Evolutionary conservation across 306 rosid species (phyloP), one percentile per base, ranked within the genome.

Genomic region (Lathyrus aphaca): DNA sequence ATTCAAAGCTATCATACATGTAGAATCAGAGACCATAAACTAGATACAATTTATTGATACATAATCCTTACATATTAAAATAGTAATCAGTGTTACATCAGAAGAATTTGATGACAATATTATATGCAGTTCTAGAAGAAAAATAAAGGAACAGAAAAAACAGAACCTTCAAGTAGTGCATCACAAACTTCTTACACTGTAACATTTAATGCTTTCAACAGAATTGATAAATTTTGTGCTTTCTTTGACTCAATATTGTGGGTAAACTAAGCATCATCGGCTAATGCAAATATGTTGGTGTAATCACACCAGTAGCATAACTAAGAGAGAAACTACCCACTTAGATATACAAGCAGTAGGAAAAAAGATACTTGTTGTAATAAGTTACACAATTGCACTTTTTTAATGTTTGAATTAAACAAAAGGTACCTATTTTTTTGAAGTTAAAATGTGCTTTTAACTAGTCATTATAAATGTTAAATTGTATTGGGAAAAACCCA

Each of bases 131-230:
- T n/a, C n/a, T n/a, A n/a, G n/a, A n/a, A n/a, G n/a, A n/a, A n/a
- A n/a, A n/a, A n/a, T n/a, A n/a, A n/a, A 46, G 51, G 61, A 19
- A 69, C 7, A 56, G 44, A 45, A 18, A 48, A 65, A 68, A 64
- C 38, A 70, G 60, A 67, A 95, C 99, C 99, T 85, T 95, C 96
- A 79, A 59, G 85, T 62, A 95, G 82, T 21, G 99, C 99, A 81
- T 89, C 97, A 54, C 87, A 46, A 53, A 95, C 89, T 91, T 95
- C 99, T 74, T 91, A 96, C 21, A 53, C 29, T 29, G 92, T 86
- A 74, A 95, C 91, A 64, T 86, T 95, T 78, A 95, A 75, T 27
- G 99, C 96, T 74, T 85, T 82, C 66, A 95, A 69, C 51, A 91
- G 82, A 83, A 95, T 95, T 64, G 96, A 71, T 23, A 95, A 74